Base-by-base conservation (phyloP, 176 grass and related monocot species). In the Avena eriantha region DNA sequence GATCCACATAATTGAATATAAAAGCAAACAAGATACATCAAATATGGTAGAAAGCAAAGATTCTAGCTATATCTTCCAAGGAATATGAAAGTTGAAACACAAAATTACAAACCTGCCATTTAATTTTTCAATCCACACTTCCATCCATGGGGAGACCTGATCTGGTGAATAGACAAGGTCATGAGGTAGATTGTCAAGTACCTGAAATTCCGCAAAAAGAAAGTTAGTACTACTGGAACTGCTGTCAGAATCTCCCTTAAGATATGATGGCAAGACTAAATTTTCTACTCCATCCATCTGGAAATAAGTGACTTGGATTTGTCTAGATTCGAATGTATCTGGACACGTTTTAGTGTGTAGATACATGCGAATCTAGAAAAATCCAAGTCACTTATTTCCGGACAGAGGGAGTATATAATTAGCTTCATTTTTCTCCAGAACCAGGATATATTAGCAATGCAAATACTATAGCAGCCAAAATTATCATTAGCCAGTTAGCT, bases 101-200 rank as follows among this genome's bases (percentile, higher is more conserved):
- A 86, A 60, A 56, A 22, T 59, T 24, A 91, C 87, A 87, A 86
- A 98, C 96, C 92, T 94, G 64, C 89, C 77, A 4, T 90, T 82
- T 77, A 80, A 51, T 90, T 92, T 93, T 78, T 96, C 90, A 74
- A 98, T 89, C 93, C 96, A 98, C 79, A 98, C 96, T 91, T 98
- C 93, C 96, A 94, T 96, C 96, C 92, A 96, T 87, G 88, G 86
- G 88, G 92, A 94, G 49, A 90, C 90, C 76, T 94, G 96, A 89
- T 96, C 90, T 94, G 88, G 87, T 61, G 93, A 92, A 94, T 94
- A 96, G 34, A 94, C 86, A 91, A 98, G 93, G 83, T 98, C 96
- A 91, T 98, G 96, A 48, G 92, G 96, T 60, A 96, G 92, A 91
- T 98, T 98, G 87, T 98, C 96, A 90, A 98, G 96, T 86, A 98